Evolutionary conservation across 2,329 filamentous ascomycete genomes (phyloP), one percentile per base, ranked within the genome.

Genomic region (Ceratocystiopsis brevicomis): DNA sequence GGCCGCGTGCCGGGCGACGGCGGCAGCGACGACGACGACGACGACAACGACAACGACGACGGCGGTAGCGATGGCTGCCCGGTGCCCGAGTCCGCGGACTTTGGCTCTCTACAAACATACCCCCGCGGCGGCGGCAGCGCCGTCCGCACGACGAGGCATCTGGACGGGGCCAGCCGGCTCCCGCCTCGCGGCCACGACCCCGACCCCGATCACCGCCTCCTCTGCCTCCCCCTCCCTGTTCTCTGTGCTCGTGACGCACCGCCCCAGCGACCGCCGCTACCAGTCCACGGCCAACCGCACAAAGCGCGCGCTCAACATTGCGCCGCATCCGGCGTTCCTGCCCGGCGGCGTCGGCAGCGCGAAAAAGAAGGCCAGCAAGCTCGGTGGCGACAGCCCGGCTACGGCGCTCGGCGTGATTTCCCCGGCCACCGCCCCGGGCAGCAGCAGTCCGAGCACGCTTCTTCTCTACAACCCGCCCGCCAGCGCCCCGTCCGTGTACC

Each of bases 291-390:
- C 66, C 3, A 57, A 63, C 42, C 68, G 72, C 44, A 73, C 69
- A 38, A 73, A 71, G 59, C 67, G 68, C 45, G 59, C 66, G 39
- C 66, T 76, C 53, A 76, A 73, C 54, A 65, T 78, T 52, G 60
- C 68, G 13, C 73, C 75, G 40, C 72, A 78, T 61, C 60, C 68
- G 35, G 73, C 72, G 50, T 78, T 79, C 58, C 60, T 73, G 37
- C 50, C 53, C 35, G 25, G 25, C 25, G 21, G 21, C 21, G 21
- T 21, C 21, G 32, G 32, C 10, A 11, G 32, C 11, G 13, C 11
- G 13, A 15, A 15, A 8, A 34, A 34, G 33, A 34, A 15, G 33
- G 40, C 21, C 34, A 34, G 25, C 19, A 25, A 16, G 35, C 39
- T 18, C 37, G 42, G 25, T 25, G 39, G 17, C 33, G 41, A 16